A percentile compares a stretch with the other conserved stretches of the same genome.
These are phyloP conservation scores for Fraxinus baroniana DNA, from an alignment of 305 asterid genomes.

Conservation along the genomic window DNA sequence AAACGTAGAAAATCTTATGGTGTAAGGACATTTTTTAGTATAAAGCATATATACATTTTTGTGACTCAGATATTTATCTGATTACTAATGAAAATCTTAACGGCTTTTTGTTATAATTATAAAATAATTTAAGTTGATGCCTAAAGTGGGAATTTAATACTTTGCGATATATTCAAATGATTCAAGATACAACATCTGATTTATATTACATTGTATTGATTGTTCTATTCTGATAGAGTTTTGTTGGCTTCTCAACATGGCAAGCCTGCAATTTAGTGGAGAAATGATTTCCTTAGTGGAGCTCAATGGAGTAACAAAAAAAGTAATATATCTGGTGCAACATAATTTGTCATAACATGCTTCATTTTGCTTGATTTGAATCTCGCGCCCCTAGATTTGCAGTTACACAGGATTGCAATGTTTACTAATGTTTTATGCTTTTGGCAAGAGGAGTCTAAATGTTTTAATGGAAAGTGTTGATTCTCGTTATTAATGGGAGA, in stretches of 20 bases:
- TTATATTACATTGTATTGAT: neutral
- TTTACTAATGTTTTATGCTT: neutral
- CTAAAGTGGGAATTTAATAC: neutral
- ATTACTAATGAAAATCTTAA: constrained; percentile 9
- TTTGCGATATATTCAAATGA: neutral
- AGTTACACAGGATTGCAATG: neutral
- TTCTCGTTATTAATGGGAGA: neutral
- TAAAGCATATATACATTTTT: neutral
- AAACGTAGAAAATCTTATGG: constrained; percentile 89
- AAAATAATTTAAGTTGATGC: neutral
- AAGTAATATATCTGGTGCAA: neutral
- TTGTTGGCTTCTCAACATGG: neutral
- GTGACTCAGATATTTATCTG: neutral
- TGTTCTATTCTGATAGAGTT: neutral
- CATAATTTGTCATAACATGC: neutral
- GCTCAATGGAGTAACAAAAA: neutral
- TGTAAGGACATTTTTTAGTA: constrained; percentile 40
- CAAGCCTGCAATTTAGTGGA: neutral
- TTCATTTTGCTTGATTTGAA: neutral
- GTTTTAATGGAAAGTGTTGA: neutral
- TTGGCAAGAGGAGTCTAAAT: neutral
- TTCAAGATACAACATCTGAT: neutral
- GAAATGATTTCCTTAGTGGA: neutral
- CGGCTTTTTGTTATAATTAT: neutral
- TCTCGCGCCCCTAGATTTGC: neutral